Evolutionary conservation across 176 grass and related monocot species (phyloP), one percentile per base, ranked within the genome.

Genomic region (Stipa capillata): DNA sequence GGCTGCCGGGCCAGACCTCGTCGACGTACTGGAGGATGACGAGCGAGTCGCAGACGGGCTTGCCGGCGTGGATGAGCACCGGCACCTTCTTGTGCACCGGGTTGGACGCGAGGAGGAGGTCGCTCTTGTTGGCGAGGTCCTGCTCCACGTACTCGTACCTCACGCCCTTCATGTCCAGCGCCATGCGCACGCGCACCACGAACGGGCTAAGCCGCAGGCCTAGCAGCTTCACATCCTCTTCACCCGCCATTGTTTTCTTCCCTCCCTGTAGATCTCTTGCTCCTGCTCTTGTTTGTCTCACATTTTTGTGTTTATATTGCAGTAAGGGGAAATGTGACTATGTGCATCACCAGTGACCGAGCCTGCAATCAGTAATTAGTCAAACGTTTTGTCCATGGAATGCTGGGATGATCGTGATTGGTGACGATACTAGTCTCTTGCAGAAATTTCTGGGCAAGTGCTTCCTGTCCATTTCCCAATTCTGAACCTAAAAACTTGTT

Each of bases 91-190:
- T 66, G 67, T 88, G 68, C 56, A 74, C 57, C 31, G 86, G 86
- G 74, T 79, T 88, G 47, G 57, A 84, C 1, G 2, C 8, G 9
- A 88, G 57, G n/a, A 88, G 86, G 39, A 79, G 81, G 0, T 88
- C 80, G 41, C 86, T 84, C 74, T 88, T 84, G 31, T 0, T 32
- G 0, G 6, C 6, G 28, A 76, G 50, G 55, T 81, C 78, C 72
- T 90, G 68, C 76, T 89, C 75, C 3, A 93, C 24, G 74, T 71
- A 78, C 55, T 89, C 84, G n/a, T 89, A 87, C 33, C 48, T 71
- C 1, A 87, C 58, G 5, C 83, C 86, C 67, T 93, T 93, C 5
- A 50, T 6, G 47, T 50, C 16, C 16, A 50, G 47, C 47, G 47
- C 47, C 15, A 50, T 48, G 44, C 44, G 47, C 39, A 68, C 65